phyloP scores from a whole-genome alignment of 176 grass and related monocot genomes.

The Cenchrus fungigraminus region DNA sequence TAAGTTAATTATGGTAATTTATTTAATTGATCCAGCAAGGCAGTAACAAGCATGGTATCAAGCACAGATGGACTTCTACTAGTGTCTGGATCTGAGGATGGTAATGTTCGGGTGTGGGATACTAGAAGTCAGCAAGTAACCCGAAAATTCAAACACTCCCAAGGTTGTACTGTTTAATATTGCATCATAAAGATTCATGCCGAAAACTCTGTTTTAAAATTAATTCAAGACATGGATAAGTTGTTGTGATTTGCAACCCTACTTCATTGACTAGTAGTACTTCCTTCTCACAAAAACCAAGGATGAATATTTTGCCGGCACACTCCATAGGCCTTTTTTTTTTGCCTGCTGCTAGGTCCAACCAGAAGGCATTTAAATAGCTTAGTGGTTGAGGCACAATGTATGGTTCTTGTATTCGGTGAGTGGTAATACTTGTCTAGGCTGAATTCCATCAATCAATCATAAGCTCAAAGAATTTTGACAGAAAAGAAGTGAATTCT shows the following conservation, averaged over 20 bases:
- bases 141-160: conserved; percentile 73
- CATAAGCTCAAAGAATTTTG: neutral
- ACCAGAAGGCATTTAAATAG: neutral
- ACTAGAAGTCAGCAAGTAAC: conserved; percentile 64
- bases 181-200: neutral
- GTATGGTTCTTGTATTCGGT: neutral
- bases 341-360: neutral
- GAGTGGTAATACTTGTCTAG: conserved; percentile 18
- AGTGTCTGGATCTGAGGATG: conserved; percentile 74
- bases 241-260: neutral
- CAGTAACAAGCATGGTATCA: conserved; percentile 58
- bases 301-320: neutral
- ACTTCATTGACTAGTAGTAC: conserved; percentile 17
- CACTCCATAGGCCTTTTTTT: conserved; percentile 3
- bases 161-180: conserved; percentile 46
- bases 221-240: neutral
- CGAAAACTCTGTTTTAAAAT: neutral
- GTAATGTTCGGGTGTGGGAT: conserved; percentile 65
- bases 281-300: neutral
- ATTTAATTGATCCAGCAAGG: conserved; percentile 56
- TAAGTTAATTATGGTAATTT: conserved; percentile 18
- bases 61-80: conserved; percentile 65
- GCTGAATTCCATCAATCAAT: conserved; percentile 1
- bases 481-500: neutral
- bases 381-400: neutral